phyloP scores from a whole-genome alignment of 176 grass and related monocot genomes.

The Hordeum vulgare region DNA sequence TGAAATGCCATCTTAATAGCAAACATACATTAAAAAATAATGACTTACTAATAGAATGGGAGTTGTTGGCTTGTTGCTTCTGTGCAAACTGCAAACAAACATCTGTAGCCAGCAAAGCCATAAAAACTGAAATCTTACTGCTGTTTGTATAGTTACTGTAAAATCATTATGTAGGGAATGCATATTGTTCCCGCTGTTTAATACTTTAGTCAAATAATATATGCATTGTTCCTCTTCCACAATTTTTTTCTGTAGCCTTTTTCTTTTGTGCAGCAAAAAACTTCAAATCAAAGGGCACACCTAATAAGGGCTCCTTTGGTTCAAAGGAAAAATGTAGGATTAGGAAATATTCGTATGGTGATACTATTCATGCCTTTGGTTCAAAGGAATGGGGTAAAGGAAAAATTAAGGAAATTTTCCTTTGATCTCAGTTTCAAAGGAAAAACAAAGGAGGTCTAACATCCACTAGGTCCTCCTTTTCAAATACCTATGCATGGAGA shows the following conservation, averaged over 20 bases:
- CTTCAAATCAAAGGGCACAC: not conserved
- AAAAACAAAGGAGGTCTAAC: too few species aligned
- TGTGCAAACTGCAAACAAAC: not conserved
- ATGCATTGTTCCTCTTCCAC: not conserved
- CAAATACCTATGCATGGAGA: too few species aligned
- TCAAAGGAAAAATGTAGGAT: too few species aligned
- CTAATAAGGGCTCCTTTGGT: not conserved
- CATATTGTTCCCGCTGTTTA: not conserved
- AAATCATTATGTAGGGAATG: not conserved
- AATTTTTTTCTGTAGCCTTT: not conserved
- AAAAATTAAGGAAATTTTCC: too few species aligned
- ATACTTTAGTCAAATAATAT: constrained; percentile 3
- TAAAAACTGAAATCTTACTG: not conserved
- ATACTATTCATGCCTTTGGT: too few species aligned
- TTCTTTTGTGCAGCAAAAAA: not conserved
- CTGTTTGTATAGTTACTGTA: not conserved
- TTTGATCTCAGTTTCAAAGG: too few species aligned
- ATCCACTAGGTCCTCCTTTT: too few species aligned
- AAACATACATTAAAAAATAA: not conserved
- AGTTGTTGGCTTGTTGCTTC: not conserved
- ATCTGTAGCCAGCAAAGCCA: not conserved
- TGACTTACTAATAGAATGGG: not conserved
- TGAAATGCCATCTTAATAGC: not conserved
- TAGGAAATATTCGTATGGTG: too few species aligned
- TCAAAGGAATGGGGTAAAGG: too few species aligned